phyloP scores from a whole-genome alignment of 2,329 filamentous ascomycete species.

The Davidsoniella virescens region DNA sequence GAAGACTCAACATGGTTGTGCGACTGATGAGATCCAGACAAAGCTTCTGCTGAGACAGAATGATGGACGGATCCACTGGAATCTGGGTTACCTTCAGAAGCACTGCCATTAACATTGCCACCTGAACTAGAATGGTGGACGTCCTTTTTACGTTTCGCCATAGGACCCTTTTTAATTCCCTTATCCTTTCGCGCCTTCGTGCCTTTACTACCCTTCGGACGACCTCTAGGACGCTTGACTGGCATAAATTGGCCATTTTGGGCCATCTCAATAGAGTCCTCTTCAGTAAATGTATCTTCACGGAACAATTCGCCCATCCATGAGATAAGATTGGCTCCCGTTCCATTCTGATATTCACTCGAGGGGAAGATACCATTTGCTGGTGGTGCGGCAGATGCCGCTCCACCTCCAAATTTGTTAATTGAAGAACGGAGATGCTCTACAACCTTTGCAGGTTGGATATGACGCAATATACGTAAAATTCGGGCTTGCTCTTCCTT shows the following conservation, averaged over 20 bases:
- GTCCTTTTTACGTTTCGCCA: slow-evolving; percentile 7
- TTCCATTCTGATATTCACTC: slow-evolving; percentile 39
- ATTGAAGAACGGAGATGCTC: slow-evolving; percentile 47
- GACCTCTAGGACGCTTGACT: slow-evolving; percentile 26
- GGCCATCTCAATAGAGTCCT: slow-evolving; percentile 1
- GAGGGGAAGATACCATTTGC: slow-evolving; percentile 35
- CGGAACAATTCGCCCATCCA: slow-evolving; percentile 49
- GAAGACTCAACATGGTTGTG: not conserved
- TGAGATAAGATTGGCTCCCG: slow-evolving; percentile 40
- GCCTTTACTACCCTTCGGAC: slow-evolving; percentile 34
- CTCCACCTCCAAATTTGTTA: slow-evolving; percentile 46
- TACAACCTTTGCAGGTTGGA: slow-evolving; percentile 40
- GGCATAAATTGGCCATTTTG: not conserved
- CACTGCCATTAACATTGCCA: not conserved
- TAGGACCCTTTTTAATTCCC: slow-evolving; percentile 8
- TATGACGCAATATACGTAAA: slow-evolving; percentile 36
- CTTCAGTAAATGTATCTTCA: slow-evolving; percentile 11
- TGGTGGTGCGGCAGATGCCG: slow-evolving; percentile 36
- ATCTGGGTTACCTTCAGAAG: not conserved
- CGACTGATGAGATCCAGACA: not conserved
- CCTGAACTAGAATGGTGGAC: not conserved
- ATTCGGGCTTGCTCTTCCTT: slow-evolving; percentile 45
- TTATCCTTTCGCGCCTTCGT: slow-evolving; percentile 27
- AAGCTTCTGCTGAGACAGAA: not conserved
- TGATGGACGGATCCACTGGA: not conserved